A percentile compares a stretch with the other conserved stretches of the same genome.
Conservation (phyloP, 2,329 filamentous ascomycete genomes). For the Seiridium unicorne region DNA sequence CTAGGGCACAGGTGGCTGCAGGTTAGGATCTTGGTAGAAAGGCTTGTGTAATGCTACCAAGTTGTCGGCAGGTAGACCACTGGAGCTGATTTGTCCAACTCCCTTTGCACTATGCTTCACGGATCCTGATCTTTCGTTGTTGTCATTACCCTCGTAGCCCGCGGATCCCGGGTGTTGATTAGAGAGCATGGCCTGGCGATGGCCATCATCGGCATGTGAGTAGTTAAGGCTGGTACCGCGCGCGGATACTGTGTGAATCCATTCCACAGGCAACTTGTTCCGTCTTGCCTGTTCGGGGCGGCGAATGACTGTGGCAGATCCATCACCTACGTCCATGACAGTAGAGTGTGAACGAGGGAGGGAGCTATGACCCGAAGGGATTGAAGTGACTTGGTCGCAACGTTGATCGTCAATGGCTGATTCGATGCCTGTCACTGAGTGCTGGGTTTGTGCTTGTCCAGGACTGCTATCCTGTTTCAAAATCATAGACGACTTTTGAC, state of each 20-base stretch:
- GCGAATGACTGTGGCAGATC: slow-evolving; percentile 11
- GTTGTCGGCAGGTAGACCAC: no score
- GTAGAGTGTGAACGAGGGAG: no score
- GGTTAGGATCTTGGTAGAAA: not conserved
- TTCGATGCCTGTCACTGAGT: not conserved
- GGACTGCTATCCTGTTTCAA: no score
- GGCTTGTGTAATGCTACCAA: not conserved
- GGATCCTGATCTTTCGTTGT: no score
- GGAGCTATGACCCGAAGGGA: no score
- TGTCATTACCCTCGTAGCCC: no score
- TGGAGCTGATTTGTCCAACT: not conserved
- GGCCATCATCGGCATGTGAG: not conserved
- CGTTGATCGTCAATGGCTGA: not conserved
- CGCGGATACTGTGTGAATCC: not conserved
- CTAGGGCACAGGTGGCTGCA: not conserved
- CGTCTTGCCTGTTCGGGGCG: slow-evolving; percentile 13
- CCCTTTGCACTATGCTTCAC: no score
- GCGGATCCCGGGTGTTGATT: no score
- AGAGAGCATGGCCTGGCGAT: no score
- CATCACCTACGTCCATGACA: slow-evolving; percentile 1
- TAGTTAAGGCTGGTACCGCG: not conserved
- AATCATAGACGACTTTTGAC: no score
- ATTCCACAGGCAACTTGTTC: slow-evolving; percentile 1
- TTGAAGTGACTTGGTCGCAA: no score
- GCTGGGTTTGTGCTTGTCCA: not conserved